Base-by-base conservation (phyloP, 371 early-diverging fungal genomes). In the Haplosporangium sp. region DNA sequence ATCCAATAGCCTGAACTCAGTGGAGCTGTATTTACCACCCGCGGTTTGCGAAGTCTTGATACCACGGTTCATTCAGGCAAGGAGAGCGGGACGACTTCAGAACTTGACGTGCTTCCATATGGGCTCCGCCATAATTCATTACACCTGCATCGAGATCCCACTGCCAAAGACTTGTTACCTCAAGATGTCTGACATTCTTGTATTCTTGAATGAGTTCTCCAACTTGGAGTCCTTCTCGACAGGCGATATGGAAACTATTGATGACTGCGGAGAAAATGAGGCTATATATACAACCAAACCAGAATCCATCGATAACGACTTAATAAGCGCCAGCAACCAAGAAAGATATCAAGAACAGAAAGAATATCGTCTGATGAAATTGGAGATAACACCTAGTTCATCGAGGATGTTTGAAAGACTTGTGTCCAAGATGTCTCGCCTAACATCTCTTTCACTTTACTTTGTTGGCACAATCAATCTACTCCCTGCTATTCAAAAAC, bases 161-260 rank as follows among this genome's bases (percentile, higher is more conserved):
- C 47, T 57, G 9, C 1, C 7, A 7, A 19, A 13, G 19, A 6
- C 48, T 40, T 20, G 15, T 2, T 40, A 47, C 35, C 38, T 61
- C 58, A 69, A 63, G 38, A 10, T 71, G 15, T 71, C 71, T 34
- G 52, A 56, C 13, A 42, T 63, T 1, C 48, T 55, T 13, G 42
- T 45, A 27, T 63, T 70, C 17, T 45, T 70, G 45, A 40, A 70
- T 45, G 57, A 37, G 17, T 65, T 71, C n/a, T 65, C 71, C 17
- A 8, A 50, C 3, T n/a, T 71, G 58, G 63, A 48, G 9, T 35
- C 48, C 10, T 71, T 63, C 53, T 64, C 65, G 20, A 58, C 59
- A 34, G 6, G 63, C 20, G 20, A 63, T 20, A 53, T 69, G 7
- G 13, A 56, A 1, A 52, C 58, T 27, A 35, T 40, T 17, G 47